Conservation (phyloP, 2,329 filamentous ascomycete genomes). For the Chrysoporthe cubensis region DNA sequence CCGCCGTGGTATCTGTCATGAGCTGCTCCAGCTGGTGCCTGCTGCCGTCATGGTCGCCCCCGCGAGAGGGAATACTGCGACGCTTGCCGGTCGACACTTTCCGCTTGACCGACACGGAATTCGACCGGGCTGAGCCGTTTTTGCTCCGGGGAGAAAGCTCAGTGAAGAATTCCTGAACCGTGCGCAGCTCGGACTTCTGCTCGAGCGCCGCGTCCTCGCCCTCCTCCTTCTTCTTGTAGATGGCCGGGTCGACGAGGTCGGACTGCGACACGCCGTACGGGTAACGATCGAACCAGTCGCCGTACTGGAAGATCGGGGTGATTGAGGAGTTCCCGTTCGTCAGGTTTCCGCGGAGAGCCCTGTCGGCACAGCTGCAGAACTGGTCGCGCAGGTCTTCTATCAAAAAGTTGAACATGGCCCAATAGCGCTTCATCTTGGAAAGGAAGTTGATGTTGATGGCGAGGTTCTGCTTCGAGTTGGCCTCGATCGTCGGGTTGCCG, state of each 20-base stretch:
- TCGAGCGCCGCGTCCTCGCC: conserved; percentile 88
- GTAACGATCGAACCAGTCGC: conserved; percentile 96
- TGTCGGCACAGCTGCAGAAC: conserved; percentile 83
- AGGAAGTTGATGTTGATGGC: conserved; percentile 88
- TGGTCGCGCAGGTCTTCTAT: conserved; percentile 89
- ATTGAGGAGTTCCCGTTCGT: conserved; percentile 42
- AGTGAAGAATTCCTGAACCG: conserved; percentile 92
- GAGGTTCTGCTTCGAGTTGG: conserved; percentile 79
- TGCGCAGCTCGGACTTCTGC: conserved; percentile 87
- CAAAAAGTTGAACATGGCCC: conserved; percentile 99
- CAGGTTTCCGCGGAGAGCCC: conserved; percentile 65
- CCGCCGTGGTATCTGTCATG: conserved; percentile 41
- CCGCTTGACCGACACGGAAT: conserved; percentile 33
- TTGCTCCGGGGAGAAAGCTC: conserved; percentile 68
- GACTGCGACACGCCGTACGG: conserved; percentile 86
- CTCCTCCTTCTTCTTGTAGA: conserved; percentile 70
- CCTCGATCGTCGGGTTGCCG: conserved; percentile 75
- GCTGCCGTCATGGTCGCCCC: conserved; percentile 37
- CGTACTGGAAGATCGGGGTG: conserved; percentile 84
- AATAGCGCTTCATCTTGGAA: conserved; percentile 93
- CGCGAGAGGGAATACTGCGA: conserved; percentile 36
- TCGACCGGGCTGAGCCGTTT: conserved; percentile 38
- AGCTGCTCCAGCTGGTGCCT: conserved; percentile 42
- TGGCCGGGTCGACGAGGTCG: conserved; percentile 79
- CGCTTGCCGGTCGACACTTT: conserved; percentile 45